Evolutionary conservation across 441 rosid genomes (phyloP), one percentile per base, ranked within the genome.

Genomic region (Syzygium malaccense): DNA sequence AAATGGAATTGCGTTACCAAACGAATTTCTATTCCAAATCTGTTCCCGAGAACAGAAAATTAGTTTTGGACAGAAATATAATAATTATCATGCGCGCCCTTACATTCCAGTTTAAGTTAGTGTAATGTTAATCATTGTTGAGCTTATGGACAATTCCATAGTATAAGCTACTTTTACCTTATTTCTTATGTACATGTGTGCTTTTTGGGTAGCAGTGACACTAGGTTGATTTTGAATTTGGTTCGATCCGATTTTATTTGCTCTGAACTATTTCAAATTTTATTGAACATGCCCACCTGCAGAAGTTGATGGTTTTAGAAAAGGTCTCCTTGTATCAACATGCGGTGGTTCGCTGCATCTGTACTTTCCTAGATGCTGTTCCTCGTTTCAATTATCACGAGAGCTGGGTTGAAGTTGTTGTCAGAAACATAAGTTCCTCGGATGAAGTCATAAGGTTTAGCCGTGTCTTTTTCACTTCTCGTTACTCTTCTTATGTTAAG

Each of bases 321-420:
- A 57, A 25, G 62, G 92, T 89, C 88, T n/a, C 96, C 85, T 90
- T 88, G 55, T 97, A 93, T 91, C 94, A 92, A 90, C 96, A 93
- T 87, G 94, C 93, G 88, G 97, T 92, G 37, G 92, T 95, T 60
- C 96, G 98, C 87, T 95, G 99, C 89, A 79, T 96, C 85, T 95
- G 96, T 90, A 91, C 91, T 80, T 93, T 98, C 93, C 96, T 98
- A 85, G 99, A 97, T 66, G 94, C 97, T 88, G 95, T 89, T 91
- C 98, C 98, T 45, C 98, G 96, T 94, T 98, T 96, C 92, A 97
- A 97, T 94, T 97, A 92, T 89, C 91, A 95, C 9, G 97, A 96
- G 90, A 94, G 90, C 90, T 93, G 96, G 90, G 85, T 97, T 89
- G 92, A 28, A 86, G 93, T 93, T 56, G 98, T 94, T 91, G 95